phyloP scores from a whole-genome alignment of 129 eudicot species.

The Kitagawia praeruptora region DNA sequence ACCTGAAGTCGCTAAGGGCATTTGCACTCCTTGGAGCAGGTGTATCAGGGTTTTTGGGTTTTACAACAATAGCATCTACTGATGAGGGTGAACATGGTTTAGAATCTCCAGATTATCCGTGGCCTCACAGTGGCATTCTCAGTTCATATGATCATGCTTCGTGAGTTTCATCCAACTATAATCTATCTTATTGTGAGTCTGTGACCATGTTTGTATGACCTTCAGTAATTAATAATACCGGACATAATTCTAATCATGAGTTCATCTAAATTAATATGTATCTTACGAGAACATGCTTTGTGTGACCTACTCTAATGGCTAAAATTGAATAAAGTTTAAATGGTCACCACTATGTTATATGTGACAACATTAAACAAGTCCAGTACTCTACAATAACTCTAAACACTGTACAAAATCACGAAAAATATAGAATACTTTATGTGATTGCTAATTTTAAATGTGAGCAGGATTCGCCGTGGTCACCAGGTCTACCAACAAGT shows the following conservation, averaged over 20 bases:
- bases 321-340: neutral
- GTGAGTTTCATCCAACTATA: conserved; percentile 17
- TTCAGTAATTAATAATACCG: neutral
- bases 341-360: neutral
- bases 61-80: conserved; percentile 37
- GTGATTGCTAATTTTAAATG: neutral
- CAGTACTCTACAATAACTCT: neutral
- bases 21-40: conserved; percentile 48
- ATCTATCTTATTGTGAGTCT: neutral
- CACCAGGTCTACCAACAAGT: conserved; percentile 81
- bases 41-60: conserved; percentile 36
- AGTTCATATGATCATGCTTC: conserved; percentile 59
- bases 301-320: neutral
- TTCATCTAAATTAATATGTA: too few relatives aligned
- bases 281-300: neutral
- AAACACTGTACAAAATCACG: neutral
- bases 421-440: neutral
- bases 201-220: neutral
- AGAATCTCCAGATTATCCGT: conserved; percentile 35
- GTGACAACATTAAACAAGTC: neutral
- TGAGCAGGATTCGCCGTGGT: conserved; percentile 70
- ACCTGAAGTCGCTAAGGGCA: conserved; percentile 26
- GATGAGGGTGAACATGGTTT: conserved; percentile 59
- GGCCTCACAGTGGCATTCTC: conserved; percentile 64
- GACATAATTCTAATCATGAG: conserved; percentile 9